phyloP scores from a whole-genome alignment of 2,329 filamentous ascomycete genomes.

The Pseudogymnoascus verrucosus region DNA sequence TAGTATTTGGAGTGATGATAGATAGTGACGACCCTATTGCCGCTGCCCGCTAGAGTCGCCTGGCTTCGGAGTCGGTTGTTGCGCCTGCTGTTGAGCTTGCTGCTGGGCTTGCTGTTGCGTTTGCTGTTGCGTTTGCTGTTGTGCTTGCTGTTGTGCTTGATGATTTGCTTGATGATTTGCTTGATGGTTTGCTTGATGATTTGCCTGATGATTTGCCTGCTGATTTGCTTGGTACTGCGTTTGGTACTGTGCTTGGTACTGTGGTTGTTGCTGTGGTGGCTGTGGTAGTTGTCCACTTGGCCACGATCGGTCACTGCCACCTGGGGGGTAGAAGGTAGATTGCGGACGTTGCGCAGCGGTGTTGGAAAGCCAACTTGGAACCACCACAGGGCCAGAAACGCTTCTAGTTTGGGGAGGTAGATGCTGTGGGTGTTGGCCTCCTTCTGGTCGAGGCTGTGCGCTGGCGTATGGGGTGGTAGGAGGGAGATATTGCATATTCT shows the following conservation, averaged over 20 bases:
- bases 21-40: neutral
- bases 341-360: conserved; percentile 17
- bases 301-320: conserved; percentile 23
- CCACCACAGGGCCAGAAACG: neutral
- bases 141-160: neutral
- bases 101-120: neutral
- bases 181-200: neutral
- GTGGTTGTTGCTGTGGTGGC: neutral
- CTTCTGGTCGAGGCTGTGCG: neutral
- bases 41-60: neutral
- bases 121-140: neutral
- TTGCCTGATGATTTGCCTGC: neutral
- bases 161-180: neutral
- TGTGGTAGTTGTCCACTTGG: conserved; percentile 15
- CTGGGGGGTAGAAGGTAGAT: conserved; percentile 22
- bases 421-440: neutral
- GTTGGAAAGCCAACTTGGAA: conserved; percentile 12
- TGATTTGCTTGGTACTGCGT: neutral
- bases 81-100: neutral
- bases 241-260: neutral
- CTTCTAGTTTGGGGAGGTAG: neutral
- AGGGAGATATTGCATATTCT: neutral
- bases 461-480: neutral
- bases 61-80: neutral
- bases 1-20: neutral